phyloP scores from a whole-genome alignment of 1,284 basidiomycete species.

The Sporisorium graminicola region DNA sequence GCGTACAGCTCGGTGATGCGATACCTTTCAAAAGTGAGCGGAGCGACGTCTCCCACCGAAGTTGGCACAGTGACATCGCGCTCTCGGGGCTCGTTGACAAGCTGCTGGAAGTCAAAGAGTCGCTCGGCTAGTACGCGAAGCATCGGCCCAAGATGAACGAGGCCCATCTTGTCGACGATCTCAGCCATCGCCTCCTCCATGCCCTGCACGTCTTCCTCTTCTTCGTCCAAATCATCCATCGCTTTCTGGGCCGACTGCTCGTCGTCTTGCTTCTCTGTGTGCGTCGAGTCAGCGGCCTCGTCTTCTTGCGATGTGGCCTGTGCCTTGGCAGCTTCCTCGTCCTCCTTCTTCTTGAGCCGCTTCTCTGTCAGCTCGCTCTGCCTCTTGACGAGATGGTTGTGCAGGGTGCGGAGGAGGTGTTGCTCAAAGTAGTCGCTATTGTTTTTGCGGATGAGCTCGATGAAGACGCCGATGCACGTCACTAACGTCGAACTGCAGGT shows the following conservation, averaged over 20 bases:
- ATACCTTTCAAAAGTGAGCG: constrained; percentile 94
- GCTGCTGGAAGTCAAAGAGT: constrained; percentile 79
- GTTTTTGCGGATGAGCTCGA: constrained; percentile 97
- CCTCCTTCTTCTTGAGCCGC: constrained; percentile 56
- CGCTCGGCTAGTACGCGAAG: constrained; percentile 82
- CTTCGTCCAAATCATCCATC: constrained; percentile 67
- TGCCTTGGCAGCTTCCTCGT: constrained; percentile 65
- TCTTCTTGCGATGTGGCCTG: constrained; percentile 11
- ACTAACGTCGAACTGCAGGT: constrained; percentile 88
- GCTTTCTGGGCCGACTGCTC: constrained; percentile 74
- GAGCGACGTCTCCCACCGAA: constrained; percentile 73
- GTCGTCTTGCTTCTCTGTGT: constrained; percentile 26
- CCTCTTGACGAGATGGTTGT: constrained; percentile 87
- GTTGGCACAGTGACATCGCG: constrained; percentile 73
- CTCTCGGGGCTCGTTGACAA: constrained; percentile 81
- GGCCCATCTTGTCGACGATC: constrained; percentile 89
- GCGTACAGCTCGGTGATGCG: constrained; percentile 98
- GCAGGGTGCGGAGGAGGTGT: constrained; percentile 94
- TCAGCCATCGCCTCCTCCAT: constrained; percentile 86
- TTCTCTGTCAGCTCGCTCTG: constrained; percentile 76
- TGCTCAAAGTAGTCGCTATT: constrained; percentile 99
- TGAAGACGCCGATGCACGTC: constrained; percentile 88
- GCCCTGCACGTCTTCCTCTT: constrained; percentile 68
- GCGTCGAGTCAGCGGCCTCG: constrained; percentile 5
- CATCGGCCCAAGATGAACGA: constrained; percentile 90